phyloP scores from a whole-genome alignment of 1,139 yeast species.

The Blastobotrys aristatus region DNA sequence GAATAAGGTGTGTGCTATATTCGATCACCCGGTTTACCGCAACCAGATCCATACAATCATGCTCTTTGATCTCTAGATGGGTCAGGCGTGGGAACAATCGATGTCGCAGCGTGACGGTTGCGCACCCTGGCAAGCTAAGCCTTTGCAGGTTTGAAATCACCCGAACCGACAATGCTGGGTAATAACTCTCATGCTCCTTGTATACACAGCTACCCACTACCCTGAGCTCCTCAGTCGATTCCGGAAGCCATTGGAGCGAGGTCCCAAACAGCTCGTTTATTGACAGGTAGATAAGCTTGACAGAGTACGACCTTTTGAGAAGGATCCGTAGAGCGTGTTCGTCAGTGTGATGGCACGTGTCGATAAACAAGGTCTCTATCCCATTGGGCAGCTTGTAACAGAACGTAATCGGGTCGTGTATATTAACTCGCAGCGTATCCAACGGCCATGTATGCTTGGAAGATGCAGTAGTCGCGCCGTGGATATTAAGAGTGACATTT shows the following conservation, averaged over 20 bases:
- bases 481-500: not conserved
- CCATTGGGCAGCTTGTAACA: constrained; percentile 10
- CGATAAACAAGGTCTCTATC: constrained; percentile 2
- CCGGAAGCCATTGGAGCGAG: constrained; percentile 7
- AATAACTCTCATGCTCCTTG: not conserved
- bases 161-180: not conserved
- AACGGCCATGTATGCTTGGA: not conserved
- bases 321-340: constrained; percentile 1
- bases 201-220: constrained; percentile 2
- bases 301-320: not conserved
- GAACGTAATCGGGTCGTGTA: constrained; percentile 4
- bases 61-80: not conserved
- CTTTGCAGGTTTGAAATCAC: not conserved
- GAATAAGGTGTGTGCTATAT: not conserved
- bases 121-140: constrained; percentile 2
- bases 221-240: not conserved
- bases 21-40: not conserved
- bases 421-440: not conserved
- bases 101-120: not conserved
- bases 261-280: constrained; percentile 3
- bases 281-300: not conserved
- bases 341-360: constrained; percentile 2
- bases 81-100: constrained; percentile 4
- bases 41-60: not conserved
- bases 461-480: not conserved